Evolutionary conservation across 148 eudicot species (phyloP).

Genomic region (Rhododendron simsii): DNA sequence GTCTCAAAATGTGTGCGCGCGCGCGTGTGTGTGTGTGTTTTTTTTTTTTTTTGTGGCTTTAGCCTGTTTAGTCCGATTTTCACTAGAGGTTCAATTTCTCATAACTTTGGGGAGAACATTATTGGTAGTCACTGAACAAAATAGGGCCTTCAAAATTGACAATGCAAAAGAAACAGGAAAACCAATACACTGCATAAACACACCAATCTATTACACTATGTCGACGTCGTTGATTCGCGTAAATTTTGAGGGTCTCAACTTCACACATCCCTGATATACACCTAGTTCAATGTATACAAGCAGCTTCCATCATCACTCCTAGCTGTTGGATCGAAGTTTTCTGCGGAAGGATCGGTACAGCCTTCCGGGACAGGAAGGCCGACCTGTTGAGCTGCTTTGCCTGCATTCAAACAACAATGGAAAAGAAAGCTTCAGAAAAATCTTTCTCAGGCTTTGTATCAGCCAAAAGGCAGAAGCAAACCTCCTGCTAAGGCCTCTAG

Average conservation of each 20-base stretch:
- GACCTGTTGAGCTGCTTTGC: slow-evolving; percentile 14
- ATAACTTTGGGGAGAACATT: background rate
- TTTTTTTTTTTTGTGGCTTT: no score
- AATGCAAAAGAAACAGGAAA: background rate
- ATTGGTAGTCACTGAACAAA: background rate
- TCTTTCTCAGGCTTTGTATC: background rate
- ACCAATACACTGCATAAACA: background rate
- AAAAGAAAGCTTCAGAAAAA: background rate
- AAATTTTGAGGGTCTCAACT: background rate
- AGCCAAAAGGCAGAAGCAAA: slow-evolving; percentile 6
- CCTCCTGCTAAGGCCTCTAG: slow-evolving; percentile 7
- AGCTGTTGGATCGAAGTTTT: slow-evolving; percentile 9
- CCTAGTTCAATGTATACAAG: background rate
- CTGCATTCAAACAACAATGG: slow-evolving; percentile 9
- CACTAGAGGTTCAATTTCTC: background rate
- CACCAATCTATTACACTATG: background rate
- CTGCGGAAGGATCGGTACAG: slow-evolving; percentile 13
- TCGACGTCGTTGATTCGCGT: background rate
- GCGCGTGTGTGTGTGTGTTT: no score
- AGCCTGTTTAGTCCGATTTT: no score
- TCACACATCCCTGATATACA: background rate
- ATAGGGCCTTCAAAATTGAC: background rate
- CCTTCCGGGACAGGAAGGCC: slow-evolving; percentile 12
- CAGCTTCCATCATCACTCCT: slow-evolving; percentile 12
- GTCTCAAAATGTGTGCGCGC: no score